Evolutionary conservation across 2,329 filamentous ascomycete genomes (phyloP).

Genomic region (Seiridium unicorne): DNA sequence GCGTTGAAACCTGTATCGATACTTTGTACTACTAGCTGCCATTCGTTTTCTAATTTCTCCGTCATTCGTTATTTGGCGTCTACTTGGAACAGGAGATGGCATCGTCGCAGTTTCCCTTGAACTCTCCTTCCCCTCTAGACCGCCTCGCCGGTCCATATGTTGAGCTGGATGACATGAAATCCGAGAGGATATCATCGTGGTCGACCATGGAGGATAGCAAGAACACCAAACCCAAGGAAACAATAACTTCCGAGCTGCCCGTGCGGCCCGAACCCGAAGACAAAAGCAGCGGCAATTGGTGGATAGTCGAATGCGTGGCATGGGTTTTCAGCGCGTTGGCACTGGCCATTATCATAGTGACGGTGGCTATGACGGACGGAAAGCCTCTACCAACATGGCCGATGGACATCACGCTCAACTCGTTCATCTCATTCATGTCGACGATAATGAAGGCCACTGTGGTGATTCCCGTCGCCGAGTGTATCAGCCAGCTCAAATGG

Average conservation of each 20-base stretch:
- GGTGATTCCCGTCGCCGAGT: slow-evolving; percentile 12
- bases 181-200: not conserved
- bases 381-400: slow-evolving; percentile 12
- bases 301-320: slow-evolving; percentile 10
- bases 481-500: slow-evolving; percentile 16
- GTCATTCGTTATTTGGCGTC: too few species aligned
- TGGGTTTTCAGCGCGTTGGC: slow-evolving; percentile 11
- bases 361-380: slow-evolving; percentile 9
- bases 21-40: too few species aligned
- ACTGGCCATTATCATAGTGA: slow-evolving; percentile 9
- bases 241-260: not conserved
- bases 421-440: slow-evolving; percentile 14
- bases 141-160: slow-evolving; percentile 5
- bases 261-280: not conserved
- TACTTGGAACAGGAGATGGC: not conserved
- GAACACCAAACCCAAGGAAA: not conserved
- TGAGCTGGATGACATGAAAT: slow-evolving; percentile 8
- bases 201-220: not conserved
- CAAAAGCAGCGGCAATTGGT: slow-evolving; percentile 8
- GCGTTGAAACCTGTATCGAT: too few species aligned
- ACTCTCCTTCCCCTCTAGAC: slow-evolving; percentile 2
- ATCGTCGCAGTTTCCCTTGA: not conserved
- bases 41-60: too few species aligned
- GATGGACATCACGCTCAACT: slow-evolving; percentile 15
- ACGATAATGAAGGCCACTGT: slow-evolving; percentile 14